phyloP scores from a whole-genome alignment of 129 eudicot genomes.

The Scalesia atractyloides region DNA sequence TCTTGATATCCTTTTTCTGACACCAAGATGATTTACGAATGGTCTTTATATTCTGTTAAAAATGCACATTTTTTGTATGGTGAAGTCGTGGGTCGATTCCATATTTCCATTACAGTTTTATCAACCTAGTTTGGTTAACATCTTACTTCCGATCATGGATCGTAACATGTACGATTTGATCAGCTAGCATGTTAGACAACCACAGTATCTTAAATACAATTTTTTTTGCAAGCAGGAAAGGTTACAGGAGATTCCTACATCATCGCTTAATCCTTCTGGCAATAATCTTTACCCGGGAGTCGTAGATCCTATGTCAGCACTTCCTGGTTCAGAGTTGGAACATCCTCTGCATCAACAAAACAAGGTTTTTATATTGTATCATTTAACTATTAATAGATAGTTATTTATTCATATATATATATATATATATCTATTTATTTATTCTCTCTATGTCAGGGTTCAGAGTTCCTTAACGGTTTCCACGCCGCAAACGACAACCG shows the following conservation, averaged over 20 bases:
- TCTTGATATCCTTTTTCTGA: conserved; percentile 9
- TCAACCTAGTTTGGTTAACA: neutral
- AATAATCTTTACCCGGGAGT: conserved; percentile 45
- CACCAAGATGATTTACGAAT: neutral
- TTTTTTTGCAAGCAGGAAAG: conserved; percentile 57
- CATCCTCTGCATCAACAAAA: conserved; percentile 54
- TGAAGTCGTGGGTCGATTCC: neutral
- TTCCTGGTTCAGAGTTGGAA: conserved; percentile 84
- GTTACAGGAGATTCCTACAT: conserved; percentile 84
- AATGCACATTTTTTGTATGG: neutral
- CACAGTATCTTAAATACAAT: neutral
- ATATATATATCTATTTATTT: neutral
- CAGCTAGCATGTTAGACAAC: neutral
- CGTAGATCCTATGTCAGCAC: conserved; percentile 57
- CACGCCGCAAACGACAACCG: conserved; percentile 71
- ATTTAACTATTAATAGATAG: neutral
- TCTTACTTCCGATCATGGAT: neutral
- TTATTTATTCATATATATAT: neutral
- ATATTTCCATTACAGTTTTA: neutral
- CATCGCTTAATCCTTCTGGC: conserved; percentile 62
- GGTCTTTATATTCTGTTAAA: neutral
- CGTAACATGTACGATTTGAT: neutral
- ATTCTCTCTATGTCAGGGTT: conserved; percentile 50
- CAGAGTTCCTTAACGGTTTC: conserved; percentile 70
- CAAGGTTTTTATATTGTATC: conserved; percentile 43